Base-by-base conservation (phyloP, 2,329 filamentous ascomycete species). In the Apiospora sp. region DNA sequence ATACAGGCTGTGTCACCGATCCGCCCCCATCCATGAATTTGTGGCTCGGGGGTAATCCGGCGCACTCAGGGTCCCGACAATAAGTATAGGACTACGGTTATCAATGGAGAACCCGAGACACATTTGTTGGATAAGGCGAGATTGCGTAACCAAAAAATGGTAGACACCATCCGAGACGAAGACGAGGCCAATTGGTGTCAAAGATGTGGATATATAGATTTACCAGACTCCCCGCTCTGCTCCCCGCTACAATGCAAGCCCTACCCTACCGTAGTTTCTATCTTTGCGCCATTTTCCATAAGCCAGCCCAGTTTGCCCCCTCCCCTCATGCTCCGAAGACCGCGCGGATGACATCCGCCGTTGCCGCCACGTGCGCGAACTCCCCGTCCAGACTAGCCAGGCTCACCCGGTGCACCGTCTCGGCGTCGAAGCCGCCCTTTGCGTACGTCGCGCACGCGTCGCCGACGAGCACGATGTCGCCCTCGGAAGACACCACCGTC, bases 371-470 rank as follows among this genome's bases (percentile, higher is more conserved):
- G 67, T 83, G 80, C 2, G 83, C 84, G 81, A 87, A 87, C 75
- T 87, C 86, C 19, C 78, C 82, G 49, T 82, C 77, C 74, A 87
- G 76, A 72, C 84, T 87, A 6, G 82, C 85, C 67, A 86, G 75
- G 61, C 82, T 82, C 16, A 86, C 83, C 48, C 72, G 77, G 75
- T 87, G 86, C 49, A 87, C 78, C 4, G 81, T 84, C 75, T 87
- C 84, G 0, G 85, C 82, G 75, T 86, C 84, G 72, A 84, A 83
- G 0, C 76, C 81, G 1, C 80, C 80, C 75, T 85, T 86, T 1
- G 78, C 79, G 76, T 82, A 87, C 1, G 85, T 83, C 19, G 85
- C 86, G 58, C 84, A 86, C 1, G 85, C 85, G 81, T 87, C 86
- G 3, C 78, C 77, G 5, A 86, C 82, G 19, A 86, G 76, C 34